phyloP scores from a whole-genome alignment of 331 rosid species.

The Cydonia oblonga region DNA sequence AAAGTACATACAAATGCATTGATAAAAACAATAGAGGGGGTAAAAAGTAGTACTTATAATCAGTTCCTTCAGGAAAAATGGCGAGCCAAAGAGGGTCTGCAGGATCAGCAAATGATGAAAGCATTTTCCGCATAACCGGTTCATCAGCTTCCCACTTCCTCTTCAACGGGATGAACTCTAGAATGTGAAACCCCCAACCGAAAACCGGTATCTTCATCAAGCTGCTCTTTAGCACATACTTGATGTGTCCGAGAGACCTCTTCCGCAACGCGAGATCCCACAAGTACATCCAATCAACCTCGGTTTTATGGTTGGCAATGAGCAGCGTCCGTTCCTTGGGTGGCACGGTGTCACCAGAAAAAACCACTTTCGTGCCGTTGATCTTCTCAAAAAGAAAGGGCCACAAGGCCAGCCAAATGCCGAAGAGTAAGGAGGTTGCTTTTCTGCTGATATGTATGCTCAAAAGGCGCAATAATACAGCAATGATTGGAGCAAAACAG shows the following conservation, averaged over 20 bases:
- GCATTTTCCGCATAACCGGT: conserved; percentile 35
- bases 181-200: conserved; percentile 92
- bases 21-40: conserved; percentile 12
- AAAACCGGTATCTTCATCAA: conserved; percentile 85
- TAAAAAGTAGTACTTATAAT: conserved; percentile 53
- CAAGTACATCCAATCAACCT: conserved; percentile 99
- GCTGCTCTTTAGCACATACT: conserved; percentile 79
- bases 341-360: conserved; percentile 71
- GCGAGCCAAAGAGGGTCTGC: conserved; percentile 81
- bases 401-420: conserved; percentile 79
- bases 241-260: conserved; percentile 67
- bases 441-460: conserved; percentile 58
- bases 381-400: conserved; percentile 79
- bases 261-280: conserved; percentile 89
- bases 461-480: conserved; percentile 36
- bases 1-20: conserved; percentile 2
- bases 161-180: conserved; percentile 89
- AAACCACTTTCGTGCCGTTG: conserved; percentile 66
- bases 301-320: conserved; percentile 85
- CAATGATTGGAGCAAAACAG: conserved; percentile 52
- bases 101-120: conserved; percentile 52
- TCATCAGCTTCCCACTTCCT: conserved; percentile 93
- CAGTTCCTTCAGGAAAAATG: conserved; percentile 98
- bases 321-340: conserved; percentile 71
- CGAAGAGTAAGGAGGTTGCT: conserved; percentile 51